Evolutionary conservation across 225 moss, liverwort and hornwort species (phyloP).

Genomic region (Anthoceros angustus): DNA sequence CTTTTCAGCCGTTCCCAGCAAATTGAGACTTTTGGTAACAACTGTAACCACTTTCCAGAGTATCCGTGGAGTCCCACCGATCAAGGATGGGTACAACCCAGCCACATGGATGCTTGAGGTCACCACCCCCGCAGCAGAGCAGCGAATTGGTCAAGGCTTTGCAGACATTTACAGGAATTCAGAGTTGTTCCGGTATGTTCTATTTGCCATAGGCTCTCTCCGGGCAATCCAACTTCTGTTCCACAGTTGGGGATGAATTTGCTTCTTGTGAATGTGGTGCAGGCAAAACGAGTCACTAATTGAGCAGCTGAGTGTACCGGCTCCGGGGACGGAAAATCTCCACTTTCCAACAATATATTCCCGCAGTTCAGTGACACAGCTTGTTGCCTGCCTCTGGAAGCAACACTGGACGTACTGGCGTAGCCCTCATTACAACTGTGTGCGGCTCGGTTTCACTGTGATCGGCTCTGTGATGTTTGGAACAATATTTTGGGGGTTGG

Average conservation of each 20-base stretch:
- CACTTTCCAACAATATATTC: slow-evolving; percentile 22
- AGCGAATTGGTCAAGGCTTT: slow-evolving; percentile 14
- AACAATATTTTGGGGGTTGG: slow-evolving; percentile 18
- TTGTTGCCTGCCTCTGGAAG: slow-evolving; percentile 28
- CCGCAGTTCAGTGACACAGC: slow-evolving; percentile 10
- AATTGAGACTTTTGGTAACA: background rate
- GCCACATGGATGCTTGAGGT: slow-evolving; percentile 39
- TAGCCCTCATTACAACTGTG: slow-evolving; percentile 27
- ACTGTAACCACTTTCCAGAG: slow-evolving; percentile 9
- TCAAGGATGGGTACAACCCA: slow-evolving; percentile 30
- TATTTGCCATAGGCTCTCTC: background rate
- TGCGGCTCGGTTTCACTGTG: slow-evolving; percentile 24
- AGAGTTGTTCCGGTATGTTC: slow-evolving; percentile 17
- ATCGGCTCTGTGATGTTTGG: slow-evolving; percentile 26
- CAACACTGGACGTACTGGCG: slow-evolving; percentile 33
- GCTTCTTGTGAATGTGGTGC: background rate
- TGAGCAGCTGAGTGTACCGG: slow-evolving; percentile 13
- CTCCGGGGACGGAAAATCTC: slow-evolving; percentile 15
- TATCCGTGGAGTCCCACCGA: slow-evolving; percentile 19
- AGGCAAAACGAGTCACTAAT: slow-evolving; percentile 18
- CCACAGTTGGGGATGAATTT: background rate
- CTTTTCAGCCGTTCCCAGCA: background rate
- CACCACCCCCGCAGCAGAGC: slow-evolving; percentile 16
- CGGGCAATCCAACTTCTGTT: background rate
- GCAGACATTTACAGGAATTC: slow-evolving; percentile 21